Evolutionary conservation across 2,329 filamentous ascomycete genomes (phyloP).

Genomic region (Coniochaeta prunicola): DNA sequence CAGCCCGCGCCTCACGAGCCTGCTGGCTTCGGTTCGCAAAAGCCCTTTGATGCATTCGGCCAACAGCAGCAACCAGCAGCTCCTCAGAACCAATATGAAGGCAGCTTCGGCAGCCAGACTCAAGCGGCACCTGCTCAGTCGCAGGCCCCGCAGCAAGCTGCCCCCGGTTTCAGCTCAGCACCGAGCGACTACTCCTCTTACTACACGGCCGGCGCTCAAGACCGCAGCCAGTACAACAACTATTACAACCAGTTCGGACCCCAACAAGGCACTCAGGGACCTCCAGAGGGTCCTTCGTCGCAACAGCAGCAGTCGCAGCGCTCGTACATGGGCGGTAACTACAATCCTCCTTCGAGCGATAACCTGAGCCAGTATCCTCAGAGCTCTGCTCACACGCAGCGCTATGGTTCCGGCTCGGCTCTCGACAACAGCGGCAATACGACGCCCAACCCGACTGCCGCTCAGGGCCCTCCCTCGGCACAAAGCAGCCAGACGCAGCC

Average conservation of each 20-base stretch:
- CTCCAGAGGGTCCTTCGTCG: slow-evolving; percentile 61
- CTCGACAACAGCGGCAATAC: slow-evolving; percentile 82
- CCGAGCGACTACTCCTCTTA: slow-evolving; percentile 78
- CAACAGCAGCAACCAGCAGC: slow-evolving; percentile 59
- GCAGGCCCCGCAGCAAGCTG: slow-evolving; percentile 51
- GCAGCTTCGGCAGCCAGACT: slow-evolving; percentile 44
- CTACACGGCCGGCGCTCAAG: slow-evolving; percentile 69
- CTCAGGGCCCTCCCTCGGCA: slow-evolving; percentile 35
- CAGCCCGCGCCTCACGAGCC: slow-evolving; percentile 55
- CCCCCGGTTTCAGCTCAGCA: slow-evolving; percentile 60
- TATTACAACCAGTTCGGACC: slow-evolving; percentile 59
- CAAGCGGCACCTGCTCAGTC: slow-evolving; percentile 54
- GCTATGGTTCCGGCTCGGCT: slow-evolving; percentile 35
- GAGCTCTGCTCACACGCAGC: slow-evolving; percentile 60
- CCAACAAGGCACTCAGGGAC: slow-evolving; percentile 51
- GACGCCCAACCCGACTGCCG: slow-evolving; percentile 72
- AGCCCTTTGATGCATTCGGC: slow-evolving; percentile 80
- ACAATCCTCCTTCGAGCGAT: slow-evolving; percentile 58
- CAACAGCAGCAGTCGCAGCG: slow-evolving; percentile 56
- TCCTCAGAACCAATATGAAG: slow-evolving; percentile 50
- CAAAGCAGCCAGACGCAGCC: slow-evolving; percentile 26
- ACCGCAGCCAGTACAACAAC: slow-evolving; percentile 70
- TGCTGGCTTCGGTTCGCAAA: slow-evolving; percentile 54
- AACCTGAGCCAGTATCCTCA: slow-evolving; percentile 66
- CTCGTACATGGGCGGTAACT: slow-evolving; percentile 71